Conservation (phyloP, 108 stramenopile genomes). For the Conticribra weissflogii region DNA sequence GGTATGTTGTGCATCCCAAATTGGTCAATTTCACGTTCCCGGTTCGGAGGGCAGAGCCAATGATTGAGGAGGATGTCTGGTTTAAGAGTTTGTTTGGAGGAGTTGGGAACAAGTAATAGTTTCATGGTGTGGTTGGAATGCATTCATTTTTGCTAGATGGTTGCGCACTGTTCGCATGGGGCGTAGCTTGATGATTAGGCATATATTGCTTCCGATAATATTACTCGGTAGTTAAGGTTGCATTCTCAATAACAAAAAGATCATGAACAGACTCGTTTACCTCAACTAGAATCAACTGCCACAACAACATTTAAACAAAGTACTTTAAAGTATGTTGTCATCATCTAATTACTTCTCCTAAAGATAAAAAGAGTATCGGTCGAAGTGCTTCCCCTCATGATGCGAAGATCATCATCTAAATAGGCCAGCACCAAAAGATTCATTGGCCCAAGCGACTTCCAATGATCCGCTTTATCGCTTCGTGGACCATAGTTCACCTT, state of each 20-base stretch:
- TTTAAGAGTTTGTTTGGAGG: constrained; percentile 87
- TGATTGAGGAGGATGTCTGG: constrained; percentile 77
- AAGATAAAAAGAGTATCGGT: constrained; percentile 81
- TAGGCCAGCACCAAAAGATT: constrained; percentile 80
- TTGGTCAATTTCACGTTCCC: constrained; percentile 95
- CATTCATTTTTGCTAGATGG: no score
- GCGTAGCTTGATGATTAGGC: no score
- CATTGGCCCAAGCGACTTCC: constrained; percentile 82
- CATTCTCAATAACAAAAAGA: no score
- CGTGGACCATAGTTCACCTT: constrained; percentile 75
- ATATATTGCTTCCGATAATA: no score
- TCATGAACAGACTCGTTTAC: no score
- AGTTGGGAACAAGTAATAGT: constrained; percentile 33
- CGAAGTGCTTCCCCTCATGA: constrained; percentile 87
- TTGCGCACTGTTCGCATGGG: no score
- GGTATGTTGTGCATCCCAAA: constrained; percentile 89
- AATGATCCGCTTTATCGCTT: constrained; percentile 81
- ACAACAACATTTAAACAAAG: no score
- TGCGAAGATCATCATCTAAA: constrained; percentile 78
- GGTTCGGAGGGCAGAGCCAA: constrained; percentile 56
- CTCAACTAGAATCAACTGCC: no score
- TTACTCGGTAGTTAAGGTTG: neutral
- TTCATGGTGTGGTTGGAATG: neutral
- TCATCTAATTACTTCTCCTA: constrained; percentile 43
- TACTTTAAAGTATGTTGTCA: no score